Conservation (phyloP, 192 early-diverging fungal genomes). For the Chytriomyces sp. region DNA sequence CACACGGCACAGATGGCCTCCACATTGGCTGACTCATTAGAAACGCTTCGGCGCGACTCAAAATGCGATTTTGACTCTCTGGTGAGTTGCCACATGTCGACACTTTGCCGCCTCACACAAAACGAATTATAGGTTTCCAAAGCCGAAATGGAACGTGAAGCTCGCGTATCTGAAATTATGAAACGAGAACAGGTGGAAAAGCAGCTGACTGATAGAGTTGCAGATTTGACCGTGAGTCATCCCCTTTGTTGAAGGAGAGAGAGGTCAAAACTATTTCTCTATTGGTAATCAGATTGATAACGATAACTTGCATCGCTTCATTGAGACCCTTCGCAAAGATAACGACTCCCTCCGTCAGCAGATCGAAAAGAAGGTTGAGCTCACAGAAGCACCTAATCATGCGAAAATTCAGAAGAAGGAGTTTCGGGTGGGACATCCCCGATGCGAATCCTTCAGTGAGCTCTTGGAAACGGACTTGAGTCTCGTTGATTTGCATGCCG, state of each 20-base stretch:
- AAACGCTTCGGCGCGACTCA: constrained; percentile 6
- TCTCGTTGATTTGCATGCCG: too few relatives aligned
- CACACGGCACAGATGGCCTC: neutral
- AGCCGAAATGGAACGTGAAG: constrained; percentile 12
- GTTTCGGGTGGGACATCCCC: neutral
- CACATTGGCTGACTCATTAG: neutral
- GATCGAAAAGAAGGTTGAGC: neutral
- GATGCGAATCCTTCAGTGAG: constrained; percentile 4
- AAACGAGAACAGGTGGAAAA: constrained; percentile 11
- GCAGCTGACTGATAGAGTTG: neutral
- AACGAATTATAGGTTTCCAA: neutral
- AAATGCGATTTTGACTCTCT: constrained; percentile 15
- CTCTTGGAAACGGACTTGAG: constrained; percentile 23
- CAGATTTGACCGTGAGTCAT: neutral
- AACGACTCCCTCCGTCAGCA: constrained; percentile 11
- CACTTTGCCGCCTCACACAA: neutral
- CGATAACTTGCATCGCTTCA: constrained; percentile 6
- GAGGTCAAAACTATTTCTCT: neutral
- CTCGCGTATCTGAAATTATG: neutral
- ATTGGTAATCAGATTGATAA: constrained; percentile 3
- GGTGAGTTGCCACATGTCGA: neutral
- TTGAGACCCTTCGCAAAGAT: constrained; percentile 11
- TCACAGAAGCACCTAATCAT: neutral
- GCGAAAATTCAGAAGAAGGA: neutral
- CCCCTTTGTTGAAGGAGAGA: neutral